A percentile compares a stretch with the other conserved stretches of the same genome.
These are phyloP conservation scores for Acorus gramineus DNA, from an alignment of 106 monocot genomes.

Conservation along the genomic window DNA sequence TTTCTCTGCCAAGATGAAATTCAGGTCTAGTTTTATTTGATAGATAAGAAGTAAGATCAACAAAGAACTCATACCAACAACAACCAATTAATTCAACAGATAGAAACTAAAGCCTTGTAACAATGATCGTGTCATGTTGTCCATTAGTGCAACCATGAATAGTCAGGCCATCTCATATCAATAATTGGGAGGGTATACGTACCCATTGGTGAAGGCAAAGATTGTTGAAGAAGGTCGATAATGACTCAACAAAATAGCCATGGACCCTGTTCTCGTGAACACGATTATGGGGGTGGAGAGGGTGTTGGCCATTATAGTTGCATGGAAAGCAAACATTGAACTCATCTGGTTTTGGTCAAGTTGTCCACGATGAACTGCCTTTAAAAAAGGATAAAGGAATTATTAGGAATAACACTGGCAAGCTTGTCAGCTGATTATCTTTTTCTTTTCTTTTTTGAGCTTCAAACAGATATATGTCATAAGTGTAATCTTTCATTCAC, in stretches of 20 bases:
- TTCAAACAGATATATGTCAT: too few species aligned
- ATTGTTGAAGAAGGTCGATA: slow-evolving; percentile 65
- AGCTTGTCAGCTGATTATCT: too few species aligned
- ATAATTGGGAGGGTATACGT: slow-evolving; percentile 2
- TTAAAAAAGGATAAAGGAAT: slow-evolving; percentile 6
- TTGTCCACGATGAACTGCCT: slow-evolving; percentile 32
- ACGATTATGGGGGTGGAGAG: slow-evolving; percentile 79
- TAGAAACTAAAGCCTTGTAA: too few species aligned
- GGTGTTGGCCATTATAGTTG: slow-evolving; percentile 70
- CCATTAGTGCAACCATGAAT: too few species aligned
- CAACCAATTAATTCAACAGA: too few species aligned
- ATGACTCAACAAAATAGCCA: slow-evolving; percentile 87
- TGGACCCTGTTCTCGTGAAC: slow-evolving; percentile 93
- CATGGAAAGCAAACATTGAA: slow-evolving; percentile 82
- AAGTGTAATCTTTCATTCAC: too few species aligned
- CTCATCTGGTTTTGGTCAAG: slow-evolving; percentile 47
- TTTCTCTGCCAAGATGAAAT: slow-evolving; percentile 40
- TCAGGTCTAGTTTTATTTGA: neutral
- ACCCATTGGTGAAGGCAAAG: slow-evolving; percentile 91
- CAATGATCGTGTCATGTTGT: too few species aligned
- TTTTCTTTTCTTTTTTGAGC: too few species aligned
- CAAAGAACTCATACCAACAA: too few species aligned
- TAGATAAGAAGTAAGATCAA: too few species aligned
- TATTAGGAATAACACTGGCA: too few species aligned
- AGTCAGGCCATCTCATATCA: neutral